Evolutionary conservation across 2,329 filamentous ascomycete species (phyloP), one percentile per base, ranked within the genome.

Genomic region (Sporothrix euskadiensis): DNA sequence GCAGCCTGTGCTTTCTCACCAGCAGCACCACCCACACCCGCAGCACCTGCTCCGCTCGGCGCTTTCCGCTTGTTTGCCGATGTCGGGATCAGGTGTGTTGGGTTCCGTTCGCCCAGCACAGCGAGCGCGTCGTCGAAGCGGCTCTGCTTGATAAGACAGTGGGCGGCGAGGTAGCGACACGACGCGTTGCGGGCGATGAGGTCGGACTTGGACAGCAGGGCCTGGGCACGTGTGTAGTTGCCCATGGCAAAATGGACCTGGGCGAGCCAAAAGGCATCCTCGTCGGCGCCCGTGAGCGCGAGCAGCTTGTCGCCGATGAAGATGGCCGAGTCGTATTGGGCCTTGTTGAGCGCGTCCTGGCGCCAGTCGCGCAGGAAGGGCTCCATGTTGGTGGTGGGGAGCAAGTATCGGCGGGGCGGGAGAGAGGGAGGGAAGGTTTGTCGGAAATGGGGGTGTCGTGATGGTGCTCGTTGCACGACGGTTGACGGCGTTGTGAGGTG

Each of bases 301-400:
- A 98, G 87, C 78, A 99, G 87, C 85, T 99, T 99, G 87, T 99
- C 96, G 76, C 94, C 96, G 76, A 98, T 94, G 81, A 97, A 98
- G 78, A 98, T 95, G 80, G 96, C 96, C 47, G 95, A 93, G 77
- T 98, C 95, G 82, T 98, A 94, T 81, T 99, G 96, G 76, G 96
- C 94, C 82, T 97, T 96, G 83, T 97, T 95, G 79, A 97, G 86
- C 80, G 95, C 94, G 85, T 98, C 94, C 83, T 97, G 93, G 80
- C 94, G 89, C 96, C 96, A 99, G 80, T 93, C 92, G 81, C 94
- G 91, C 80, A 99, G 88, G 83, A 95, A 98, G 79, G 90, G 91
- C 86, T 98, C 94, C 96, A 99, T 98, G 44, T 4, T 49, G 44
- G 26, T 26, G 32, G 39, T 3, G 3, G 35, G 44, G n/a, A 22